Base-by-base conservation (phyloP, 306 rosid genomes). In the Comarum palustre region DNA sequence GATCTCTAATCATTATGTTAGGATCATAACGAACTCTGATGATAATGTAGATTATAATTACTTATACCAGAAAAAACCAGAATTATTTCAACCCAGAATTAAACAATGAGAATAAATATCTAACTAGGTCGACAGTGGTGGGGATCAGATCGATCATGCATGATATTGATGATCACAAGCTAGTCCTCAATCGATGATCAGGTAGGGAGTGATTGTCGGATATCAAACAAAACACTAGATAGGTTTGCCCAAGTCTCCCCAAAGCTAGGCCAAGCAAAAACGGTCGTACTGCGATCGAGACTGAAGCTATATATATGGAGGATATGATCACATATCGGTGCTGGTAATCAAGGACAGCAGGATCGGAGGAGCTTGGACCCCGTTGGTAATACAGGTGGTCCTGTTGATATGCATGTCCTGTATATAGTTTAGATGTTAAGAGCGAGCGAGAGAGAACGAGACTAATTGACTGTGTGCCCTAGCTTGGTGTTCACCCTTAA, bases 161-260 rank as follows among this genome's bases (percentile, higher is more conserved):
- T 34, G 73, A 51, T 34, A n/a, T n/a, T 11, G 14, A 69, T 16
- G 62, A 34, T 69, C 48, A 69, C 63, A 32, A 12, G 15, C n/a
- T n/a, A n/a, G n/a, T 32, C 7, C 17, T 20, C 32, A 46, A 46
- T 61, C 46, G n/a, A n/a, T n/a, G n/a, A n/a, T n/a, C n/a, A 54
- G 45, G 32, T 20, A 17, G 34, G 34, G 62, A 68, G 60, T 58
- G 74, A 76, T 68, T 68, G 52, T 36, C 52, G 74, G 69, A 68
- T 32, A 58, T 8, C 32, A 43, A 43, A 67, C 69, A 25, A 60
- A 55, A 70, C 57, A 14, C 15, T 1, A 36, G n/a, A 4, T 2
- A 36, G 32, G 27, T 36, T 36, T 51, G 50, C 36, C n/a, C 7
- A 29, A 12, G 16, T 55, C 17, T 55, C 34, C 47, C 15, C 63